phyloP scores from a whole-genome alignment of 805 yeast species.

The Ogataea degrootiae region DNA sequence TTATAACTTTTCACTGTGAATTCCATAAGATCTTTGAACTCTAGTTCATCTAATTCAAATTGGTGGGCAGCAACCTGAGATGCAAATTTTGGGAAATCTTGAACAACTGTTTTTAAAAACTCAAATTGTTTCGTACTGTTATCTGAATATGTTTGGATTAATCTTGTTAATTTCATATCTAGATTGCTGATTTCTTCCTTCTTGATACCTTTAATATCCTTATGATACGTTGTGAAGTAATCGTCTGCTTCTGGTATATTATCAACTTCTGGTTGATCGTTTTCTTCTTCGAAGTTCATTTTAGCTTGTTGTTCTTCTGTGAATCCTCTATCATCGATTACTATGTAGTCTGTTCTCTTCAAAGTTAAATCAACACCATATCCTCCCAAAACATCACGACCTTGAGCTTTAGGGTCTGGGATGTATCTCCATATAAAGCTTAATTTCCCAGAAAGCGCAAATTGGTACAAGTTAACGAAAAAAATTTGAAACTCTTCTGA shows the following conservation, averaged over 20 bases:
- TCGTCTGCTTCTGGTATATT: background rate
- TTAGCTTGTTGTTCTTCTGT: constrained; percentile 25
- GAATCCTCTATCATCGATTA: constrained; percentile 53
- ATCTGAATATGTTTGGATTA: constrained; percentile 24
- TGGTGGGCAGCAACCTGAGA: constrained; percentile 30
- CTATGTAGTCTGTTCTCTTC: constrained; percentile 64
- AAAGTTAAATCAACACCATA: constrained; percentile 64
- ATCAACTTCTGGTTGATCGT: background rate
- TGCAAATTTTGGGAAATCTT: constrained; percentile 54
- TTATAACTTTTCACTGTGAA: constrained; percentile 2
- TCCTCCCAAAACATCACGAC: constrained; percentile 41
- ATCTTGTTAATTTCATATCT: constrained; percentile 39
- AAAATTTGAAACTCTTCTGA: constrained; percentile 49
- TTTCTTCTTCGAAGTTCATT: constrained; percentile 19
- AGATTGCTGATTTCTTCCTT: constrained; percentile 32
- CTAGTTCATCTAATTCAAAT: constrained; percentile 6
- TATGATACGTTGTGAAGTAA: constrained; percentile 20
- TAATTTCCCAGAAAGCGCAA: constrained; percentile 60
- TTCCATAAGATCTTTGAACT: background rate
- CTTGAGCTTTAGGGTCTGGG: constrained; percentile 26
- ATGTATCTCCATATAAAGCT: constrained; percentile 74
- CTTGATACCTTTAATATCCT: constrained; percentile 29
- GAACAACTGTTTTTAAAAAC: constrained; percentile 35
- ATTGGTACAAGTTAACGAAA: constrained; percentile 52
- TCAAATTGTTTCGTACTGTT: constrained; percentile 30